Evolutionary conservation across 2,329 filamentous ascomycete species (phyloP), one percentile per base, ranked within the genome.

Genomic region (Epichloe sp.): DNA sequence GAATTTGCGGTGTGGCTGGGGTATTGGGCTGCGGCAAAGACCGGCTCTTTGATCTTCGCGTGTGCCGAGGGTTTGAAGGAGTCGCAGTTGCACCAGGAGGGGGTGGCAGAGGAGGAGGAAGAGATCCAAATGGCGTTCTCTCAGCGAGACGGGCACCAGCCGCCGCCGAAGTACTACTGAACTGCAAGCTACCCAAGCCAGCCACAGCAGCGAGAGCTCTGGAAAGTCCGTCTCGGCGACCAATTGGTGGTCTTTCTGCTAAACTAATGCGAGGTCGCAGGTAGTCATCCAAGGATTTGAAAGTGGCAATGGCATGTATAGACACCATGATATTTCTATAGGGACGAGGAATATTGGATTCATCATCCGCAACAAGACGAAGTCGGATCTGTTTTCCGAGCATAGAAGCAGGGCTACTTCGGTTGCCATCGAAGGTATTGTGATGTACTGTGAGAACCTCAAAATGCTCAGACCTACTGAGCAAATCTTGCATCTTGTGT

Each of bases 271-370:
- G 80, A 7, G 93, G 93, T 38, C 93, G 83, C 43, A 98, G 75
- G 65, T 97, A 98, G 64, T 98, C 93, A 63, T 97, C 93, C 23
- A 98, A 72, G 0, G 91, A 87, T 66, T 96, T 97, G 73, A 98
- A 97, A 0, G 90, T 97, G 2, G 93, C 91, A 61, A 98, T 97
- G 15, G 93, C 93, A 65, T 98, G 93, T 52, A 98, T 98, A 0
- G 89, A 95, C 1, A 98, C 93, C 85, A 96, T 96, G 56, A 98
- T 94, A 58, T 91, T 95, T 21, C 87, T 80, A 63, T 95, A 97
- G 0, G 85, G 76, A 37, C 83, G 78, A 17, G 93, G 93, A 53
- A 98, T 93, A 47, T 93, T 87, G 0, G 89, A 91, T 45, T 90
- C 85, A 1, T 94, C 90, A 58, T 95, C 90, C 1, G 93, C 91